These are phyloP conservation scores for Alternaria arborescens DNA, from an alignment of 2,329 filamentous ascomycete genomes.

Conservation along the genomic window DNA sequence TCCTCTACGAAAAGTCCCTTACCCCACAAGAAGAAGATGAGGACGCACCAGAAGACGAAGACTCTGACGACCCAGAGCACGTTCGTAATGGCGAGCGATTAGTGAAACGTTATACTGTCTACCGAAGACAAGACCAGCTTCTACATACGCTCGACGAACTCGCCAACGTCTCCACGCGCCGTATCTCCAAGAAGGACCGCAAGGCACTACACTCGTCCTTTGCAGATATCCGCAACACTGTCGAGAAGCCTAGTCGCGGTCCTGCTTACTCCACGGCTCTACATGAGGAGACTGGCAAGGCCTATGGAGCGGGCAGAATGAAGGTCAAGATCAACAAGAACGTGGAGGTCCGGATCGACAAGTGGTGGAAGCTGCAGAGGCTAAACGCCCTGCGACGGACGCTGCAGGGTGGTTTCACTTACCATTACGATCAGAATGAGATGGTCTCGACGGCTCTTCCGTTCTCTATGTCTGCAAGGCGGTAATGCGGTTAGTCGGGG, in stretches of 20 bases:
- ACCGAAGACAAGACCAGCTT: slow-evolving; percentile 69
- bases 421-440: slow-evolving; percentile 51
- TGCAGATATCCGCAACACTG: slow-evolving; percentile 69
- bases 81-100: slow-evolving; percentile 41
- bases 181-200: slow-evolving; percentile 71
- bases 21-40: slow-evolving; percentile 67
- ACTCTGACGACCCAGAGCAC: slow-evolving; percentile 55
- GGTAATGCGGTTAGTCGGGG: slow-evolving; percentile 7
- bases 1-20: slow-evolving; percentile 80
- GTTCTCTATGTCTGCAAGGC: slow-evolving; percentile 37
- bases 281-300: slow-evolving; percentile 65
- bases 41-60: slow-evolving; percentile 58
- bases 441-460: slow-evolving; percentile 44
- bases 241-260: slow-evolving; percentile 72
- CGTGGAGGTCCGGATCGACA: slow-evolving; percentile 70
- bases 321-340: slow-evolving; percentile 65
- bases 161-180: slow-evolving; percentile 67
- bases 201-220: slow-evolving; percentile 73
- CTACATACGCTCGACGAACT: slow-evolving; percentile 67
- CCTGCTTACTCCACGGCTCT: slow-evolving; percentile 72
- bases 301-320: slow-evolving; percentile 68
- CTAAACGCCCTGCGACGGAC: slow-evolving; percentile 68
- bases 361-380: slow-evolving; percentile 77
- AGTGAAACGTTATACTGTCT: slow-evolving; percentile 73
- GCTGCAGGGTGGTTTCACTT: slow-evolving; percentile 57